Evolutionary conservation across 768 basidiomycete species (phyloP).

Genomic region (Erythrobasidium yunnanense): DNA sequence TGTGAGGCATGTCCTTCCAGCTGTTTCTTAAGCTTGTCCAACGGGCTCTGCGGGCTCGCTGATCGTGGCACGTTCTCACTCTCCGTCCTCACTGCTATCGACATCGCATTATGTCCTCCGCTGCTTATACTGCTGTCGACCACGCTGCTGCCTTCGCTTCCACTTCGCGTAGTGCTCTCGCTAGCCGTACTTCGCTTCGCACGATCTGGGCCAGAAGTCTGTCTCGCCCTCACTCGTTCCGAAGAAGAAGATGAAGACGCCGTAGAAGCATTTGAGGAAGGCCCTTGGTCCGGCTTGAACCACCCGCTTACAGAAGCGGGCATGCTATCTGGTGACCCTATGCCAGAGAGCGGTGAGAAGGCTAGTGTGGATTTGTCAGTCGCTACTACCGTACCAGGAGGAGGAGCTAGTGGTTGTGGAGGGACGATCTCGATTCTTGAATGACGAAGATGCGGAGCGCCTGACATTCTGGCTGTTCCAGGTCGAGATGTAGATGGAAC

Average conservation of each 20-base stretch:
- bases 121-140: neutral
- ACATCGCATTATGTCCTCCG: neutral
- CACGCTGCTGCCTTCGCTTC: neutral
- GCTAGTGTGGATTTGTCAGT: conserved; percentile 32
- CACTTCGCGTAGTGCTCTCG: neutral
- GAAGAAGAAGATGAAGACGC: no score
- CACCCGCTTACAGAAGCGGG: neutral
- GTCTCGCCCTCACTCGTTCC: neutral
- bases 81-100: neutral
- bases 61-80: neutral
- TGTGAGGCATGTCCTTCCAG: conserved; percentile 14
- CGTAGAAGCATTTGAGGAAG: neutral
- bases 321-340: no score
- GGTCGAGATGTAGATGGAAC: neutral
- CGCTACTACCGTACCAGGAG: conserved; percentile 36
- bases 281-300: neutral
- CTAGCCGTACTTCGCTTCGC: neutral
- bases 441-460: conserved; percentile 54
- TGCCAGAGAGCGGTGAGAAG: conserved; percentile 30
- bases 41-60: conserved; percentile 22
- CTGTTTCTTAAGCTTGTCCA: conserved; percentile 30
- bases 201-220: neutral
- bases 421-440: conserved; percentile 58
- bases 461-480: conserved; percentile 46
- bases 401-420: conserved; percentile 54